phyloP scores from a whole-genome alignment of 2,329 filamentous ascomycete genomes.

The Ascomycota sp. region DNA sequence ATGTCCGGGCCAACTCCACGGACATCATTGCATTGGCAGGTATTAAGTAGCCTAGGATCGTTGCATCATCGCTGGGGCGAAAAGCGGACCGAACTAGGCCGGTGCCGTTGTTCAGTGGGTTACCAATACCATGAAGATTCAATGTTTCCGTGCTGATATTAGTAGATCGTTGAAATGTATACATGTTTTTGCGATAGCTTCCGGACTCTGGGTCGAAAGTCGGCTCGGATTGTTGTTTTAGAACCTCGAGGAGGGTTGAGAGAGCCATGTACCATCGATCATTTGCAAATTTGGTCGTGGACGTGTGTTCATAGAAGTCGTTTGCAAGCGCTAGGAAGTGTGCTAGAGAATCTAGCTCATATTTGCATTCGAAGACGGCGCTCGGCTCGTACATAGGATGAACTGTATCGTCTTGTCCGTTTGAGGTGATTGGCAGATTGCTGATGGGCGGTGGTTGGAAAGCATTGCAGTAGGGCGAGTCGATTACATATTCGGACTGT shows the following conservation, averaged over 20 bases:
- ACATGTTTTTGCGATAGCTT: constrained; percentile 46
- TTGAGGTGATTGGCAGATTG: constrained; percentile 45
- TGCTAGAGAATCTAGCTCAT: constrained; percentile 86
- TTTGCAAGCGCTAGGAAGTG: constrained; percentile 74
- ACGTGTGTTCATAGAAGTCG: constrained; percentile 63
- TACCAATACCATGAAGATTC: constrained; percentile 61
- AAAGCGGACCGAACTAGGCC: constrained; percentile 81
- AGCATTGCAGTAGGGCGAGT: constrained; percentile 91
- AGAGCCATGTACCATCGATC: constrained; percentile 59
- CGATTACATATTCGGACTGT: constrained; percentile 82
- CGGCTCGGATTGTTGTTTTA: constrained; percentile 55
- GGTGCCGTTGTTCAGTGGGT: constrained; percentile 66
- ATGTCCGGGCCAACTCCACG: constrained; percentile 58
- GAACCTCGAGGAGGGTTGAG: constrained; percentile 46
- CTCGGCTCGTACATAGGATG: constrained; percentile 69
- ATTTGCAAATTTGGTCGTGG: constrained; percentile 56
- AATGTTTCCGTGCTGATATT: constrained; percentile 76
- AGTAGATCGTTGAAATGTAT: constrained; percentile 70
- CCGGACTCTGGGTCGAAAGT: constrained; percentile 55
- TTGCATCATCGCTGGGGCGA: constrained; percentile 83
- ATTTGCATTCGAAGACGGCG: constrained; percentile 93
- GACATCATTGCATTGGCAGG: constrained; percentile 93
- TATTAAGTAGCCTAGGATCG: constrained; percentile 83
- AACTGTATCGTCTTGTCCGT: constrained; percentile 64
- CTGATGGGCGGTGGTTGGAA: constrained; percentile 86